Conservation (phyloP, 768 basidiomycete genomes). For the Macrolepiota albuminosa region DNA sequence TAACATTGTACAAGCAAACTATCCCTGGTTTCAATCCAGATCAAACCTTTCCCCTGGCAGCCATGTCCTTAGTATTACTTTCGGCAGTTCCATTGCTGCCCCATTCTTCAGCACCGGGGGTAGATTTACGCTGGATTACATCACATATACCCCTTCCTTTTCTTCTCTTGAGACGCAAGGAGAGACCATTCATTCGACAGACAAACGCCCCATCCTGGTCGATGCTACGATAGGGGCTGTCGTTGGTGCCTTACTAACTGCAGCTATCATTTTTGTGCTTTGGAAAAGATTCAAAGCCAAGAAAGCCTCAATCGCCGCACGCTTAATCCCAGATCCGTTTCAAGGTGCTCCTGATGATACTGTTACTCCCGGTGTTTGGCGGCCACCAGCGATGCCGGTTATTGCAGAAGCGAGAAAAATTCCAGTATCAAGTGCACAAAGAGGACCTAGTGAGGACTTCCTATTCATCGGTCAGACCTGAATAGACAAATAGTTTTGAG, state of each 20-base stretch:
- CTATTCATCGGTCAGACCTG: neutral
- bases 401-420: neutral
- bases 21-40: neutral
- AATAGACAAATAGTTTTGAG: neutral
- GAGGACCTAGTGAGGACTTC: neutral
- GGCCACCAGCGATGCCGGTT: neutral
- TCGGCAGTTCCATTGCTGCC: neutral
- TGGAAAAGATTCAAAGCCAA: neutral
- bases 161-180: neutral
- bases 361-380: neutral
- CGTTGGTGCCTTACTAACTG: neutral
- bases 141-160: neutral
- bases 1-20: neutral
- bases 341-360: neutral
- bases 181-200: neutral
- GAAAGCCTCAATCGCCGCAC: neutral
- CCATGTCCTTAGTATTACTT: neutral
- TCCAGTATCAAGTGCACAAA: neutral
- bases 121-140: neutral
- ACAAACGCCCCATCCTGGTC: neutral
- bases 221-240: neutral
- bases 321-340: neutral
- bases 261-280: neutral
- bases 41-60: neutral
- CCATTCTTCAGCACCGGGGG: neutral